Evolutionary conservation across 2,329 filamentous ascomycete species (phyloP), one percentile per base, ranked within the genome.

Genomic region (Colletotrichum shisoi): DNA sequence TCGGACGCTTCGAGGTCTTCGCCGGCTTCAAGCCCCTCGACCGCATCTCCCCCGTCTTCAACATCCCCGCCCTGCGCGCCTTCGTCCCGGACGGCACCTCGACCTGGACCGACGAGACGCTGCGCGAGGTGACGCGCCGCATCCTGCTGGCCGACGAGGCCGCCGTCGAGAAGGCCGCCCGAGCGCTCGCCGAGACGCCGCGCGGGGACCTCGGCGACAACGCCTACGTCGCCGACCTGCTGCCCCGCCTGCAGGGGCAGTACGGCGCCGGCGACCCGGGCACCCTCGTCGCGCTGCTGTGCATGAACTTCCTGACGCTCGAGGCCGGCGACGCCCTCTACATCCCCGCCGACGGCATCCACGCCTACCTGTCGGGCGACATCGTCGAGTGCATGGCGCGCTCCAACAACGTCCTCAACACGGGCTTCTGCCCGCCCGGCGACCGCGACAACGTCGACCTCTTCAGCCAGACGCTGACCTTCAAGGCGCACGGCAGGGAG

Each of bases 301-400:
- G 87, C 52, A 93, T 92, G 90, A 94, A 94, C 77, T 93, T 86
- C 73, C 74, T 93, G 58, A 80, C 84, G 1, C 83, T 93, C 9
- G 78, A 85, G 21, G 82, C 89, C 0, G 90, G 90, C 17, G 85
- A 92, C 58, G 84, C 86, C 9, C 83, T 93, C 58, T 91, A 86
- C 74, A 89, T 93, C 17, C 90, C 89, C 0, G 89, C 89, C 0
- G 89, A 92, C 70, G 89, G 89, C 4, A 90, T 92, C 61, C 89
- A 93, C 73, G 90, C 90, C 0, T 93, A 92, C 73, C 80, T 93
- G 0, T 84, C 84, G 4, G 91, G 91, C 3, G 87, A 92, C 73
- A 91, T 93, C 58, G 87, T 93, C 71, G 90, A 93, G 76, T 92
- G 90, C 77, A 93, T 93, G 90, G 90, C 90, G 1, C 84, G 89